Evolutionary conservation across 495 filamentous ascomycete genomes (phyloP).

Genomic region (Collariella sp.): DNA sequence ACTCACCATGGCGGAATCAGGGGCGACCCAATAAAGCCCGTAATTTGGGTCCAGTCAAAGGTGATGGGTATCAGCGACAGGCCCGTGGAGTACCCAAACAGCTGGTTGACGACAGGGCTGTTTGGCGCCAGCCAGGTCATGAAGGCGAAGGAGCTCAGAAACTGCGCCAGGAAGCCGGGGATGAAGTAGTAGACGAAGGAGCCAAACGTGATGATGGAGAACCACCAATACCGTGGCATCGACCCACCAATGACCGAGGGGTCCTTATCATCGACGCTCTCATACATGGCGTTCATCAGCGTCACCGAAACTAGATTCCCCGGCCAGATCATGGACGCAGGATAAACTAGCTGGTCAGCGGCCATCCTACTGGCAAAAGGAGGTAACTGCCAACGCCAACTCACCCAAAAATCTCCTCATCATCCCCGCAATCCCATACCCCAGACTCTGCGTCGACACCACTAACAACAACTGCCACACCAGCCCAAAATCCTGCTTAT

Average conservation of each 20-base stretch:
- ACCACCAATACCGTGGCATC: conserved; percentile 54
- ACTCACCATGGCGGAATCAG: conserved; percentile 50
- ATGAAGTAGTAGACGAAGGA: conserved; percentile 54
- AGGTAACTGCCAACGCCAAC: background rate
- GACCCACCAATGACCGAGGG: conserved; percentile 44
- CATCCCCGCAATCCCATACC: conserved; percentile 67
- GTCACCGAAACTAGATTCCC: conserved; percentile 53
- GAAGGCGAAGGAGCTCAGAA: conserved; percentile 52
- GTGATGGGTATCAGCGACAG: conserved; percentile 53
- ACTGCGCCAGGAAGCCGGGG: conserved; percentile 50
- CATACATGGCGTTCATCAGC: conserved; percentile 64
- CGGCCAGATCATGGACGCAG: conserved; percentile 72
- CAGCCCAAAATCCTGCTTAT: conserved; percentile 57
- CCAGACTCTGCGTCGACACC: conserved; percentile 63
- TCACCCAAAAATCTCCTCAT: conserved; percentile 41
- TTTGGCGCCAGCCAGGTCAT: conserved; percentile 53
- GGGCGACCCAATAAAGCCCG: conserved; percentile 49
- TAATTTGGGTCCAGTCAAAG: conserved; percentile 58
- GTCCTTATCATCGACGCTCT: conserved; percentile 41
- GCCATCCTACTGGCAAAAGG: background rate
- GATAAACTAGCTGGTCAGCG: conserved; percentile 37
- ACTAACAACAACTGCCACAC: conserved; percentile 60
- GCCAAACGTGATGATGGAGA: conserved; percentile 41
- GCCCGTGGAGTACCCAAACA: conserved; percentile 58
- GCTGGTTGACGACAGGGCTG: conserved; percentile 58